Base-by-base conservation (phyloP, 371 early-diverging fungal genomes). In the Mucor racemosus region DNA sequence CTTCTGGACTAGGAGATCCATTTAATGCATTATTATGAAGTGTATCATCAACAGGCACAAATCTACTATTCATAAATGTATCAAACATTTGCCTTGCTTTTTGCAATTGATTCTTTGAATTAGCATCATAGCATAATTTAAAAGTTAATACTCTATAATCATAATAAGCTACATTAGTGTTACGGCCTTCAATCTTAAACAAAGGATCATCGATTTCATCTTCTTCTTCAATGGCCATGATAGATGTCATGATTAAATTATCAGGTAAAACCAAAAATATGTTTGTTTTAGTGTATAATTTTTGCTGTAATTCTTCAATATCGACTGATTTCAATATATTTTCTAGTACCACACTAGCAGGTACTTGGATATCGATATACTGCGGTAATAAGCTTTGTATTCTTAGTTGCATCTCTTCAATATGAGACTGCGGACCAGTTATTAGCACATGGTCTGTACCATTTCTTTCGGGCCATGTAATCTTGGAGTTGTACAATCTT, bases 401-500 rank as follows among this genome's bases (percentile, higher is more conserved):
- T 26, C 67, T 40, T 10, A 67, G 48, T 14, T 67, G 67, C 67
- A 71, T 71, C 26, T 71, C 72, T 38, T 71, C 64, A 31, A 71
- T 62, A 39, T 71, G 72, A 41, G 72, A 62, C 39, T 71, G 60
- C 36, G 72, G 72, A n/a, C 72, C 72, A 41, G 62, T 60, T 5
- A 71, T 48, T 15, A 67, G n/a, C 64, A 71, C 64, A 64, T 59
- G 67, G 60, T 71, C 67, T 35, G 72, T 64, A 35, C 72, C 67
- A 56, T 66, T 71, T 59, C 72, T 50, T 60, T 66, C 67, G 11
- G 72, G 72, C 72, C 72, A 71, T 14, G 63, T 56, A 59, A 71
- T 64, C 39, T 48, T 66, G 31, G 67, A 64, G 56, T 71, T 71
- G 64, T 71, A 71, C 62, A 67, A 41, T 38, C 54, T 63, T 39